Conservation (phyloP, 164 flowering plant species). For the Annona cherimola region DNA sequence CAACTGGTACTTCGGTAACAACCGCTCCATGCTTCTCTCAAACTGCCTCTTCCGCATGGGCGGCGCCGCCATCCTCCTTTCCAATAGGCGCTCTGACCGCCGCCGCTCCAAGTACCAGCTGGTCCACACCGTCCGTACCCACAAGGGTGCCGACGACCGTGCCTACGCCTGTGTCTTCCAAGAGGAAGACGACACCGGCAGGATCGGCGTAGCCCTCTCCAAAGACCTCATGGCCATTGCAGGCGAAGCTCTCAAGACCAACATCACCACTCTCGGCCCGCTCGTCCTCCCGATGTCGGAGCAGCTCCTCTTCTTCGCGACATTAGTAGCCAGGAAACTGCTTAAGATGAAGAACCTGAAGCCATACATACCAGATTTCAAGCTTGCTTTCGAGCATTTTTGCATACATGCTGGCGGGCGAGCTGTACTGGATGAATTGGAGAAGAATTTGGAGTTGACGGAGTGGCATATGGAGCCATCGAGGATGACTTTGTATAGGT, state of each 20-base stretch:
- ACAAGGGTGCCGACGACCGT: constrained; percentile 65
- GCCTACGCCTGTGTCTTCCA: constrained; percentile 64
- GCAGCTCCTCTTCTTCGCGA: constrained; percentile 58
- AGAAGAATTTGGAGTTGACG: constrained; percentile 66
- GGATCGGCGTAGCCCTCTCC: constrained; percentile 59
- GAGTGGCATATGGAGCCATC: constrained; percentile 89
- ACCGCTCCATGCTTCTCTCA: constrained; percentile 76
- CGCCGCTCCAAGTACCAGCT: constrained; percentile 69
- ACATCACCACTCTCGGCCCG: constrained; percentile 78
- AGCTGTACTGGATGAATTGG: constrained; percentile 72
- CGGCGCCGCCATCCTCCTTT: constrained; percentile 80
- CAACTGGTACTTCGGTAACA: constrained; percentile 83
- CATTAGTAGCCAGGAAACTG: constrained; percentile 43
- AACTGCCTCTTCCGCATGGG: constrained; percentile 91
- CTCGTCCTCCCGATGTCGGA: constrained; percentile 78
- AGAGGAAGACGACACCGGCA: constrained; percentile 44
- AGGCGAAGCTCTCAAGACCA: constrained; percentile 71
- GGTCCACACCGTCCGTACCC: constrained; percentile 75
- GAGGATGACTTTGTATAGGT: constrained; percentile 73
- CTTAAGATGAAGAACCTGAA: constrained; percentile 48
- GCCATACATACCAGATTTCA: constrained; percentile 79
- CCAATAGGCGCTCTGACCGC: constrained; percentile 60
- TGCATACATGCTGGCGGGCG: constrained; percentile 87
- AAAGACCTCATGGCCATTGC: constrained; percentile 80
- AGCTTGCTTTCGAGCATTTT: constrained; percentile 78